phyloP scores from a whole-genome alignment of 345 rosid species.

The Brassica juncea region DNA sequence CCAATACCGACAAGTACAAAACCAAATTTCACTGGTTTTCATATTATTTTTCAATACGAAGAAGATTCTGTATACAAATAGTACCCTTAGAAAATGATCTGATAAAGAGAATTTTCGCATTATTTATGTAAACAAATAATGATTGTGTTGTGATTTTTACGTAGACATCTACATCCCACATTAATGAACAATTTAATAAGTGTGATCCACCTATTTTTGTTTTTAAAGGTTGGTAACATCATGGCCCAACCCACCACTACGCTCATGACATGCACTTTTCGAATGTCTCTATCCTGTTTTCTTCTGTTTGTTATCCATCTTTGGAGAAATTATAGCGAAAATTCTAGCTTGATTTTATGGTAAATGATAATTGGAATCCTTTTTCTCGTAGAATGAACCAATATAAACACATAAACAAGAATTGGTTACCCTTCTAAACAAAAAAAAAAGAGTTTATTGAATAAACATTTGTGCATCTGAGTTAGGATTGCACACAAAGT shows the following conservation, averaged over 20 bases:
- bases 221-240: conserved; percentile 16
- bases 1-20: conserved; percentile 26
- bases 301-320: neutral
- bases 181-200: conserved; percentile 20
- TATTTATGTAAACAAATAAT: neutral
- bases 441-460: neutral
- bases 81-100: neutral
- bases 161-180: conserved; percentile 22
- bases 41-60: neutral
- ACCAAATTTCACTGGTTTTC: neutral
- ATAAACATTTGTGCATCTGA: neutral
- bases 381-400: neutral
- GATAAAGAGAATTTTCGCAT: neutral
- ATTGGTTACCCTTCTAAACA: neutral
- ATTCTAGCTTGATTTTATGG: neutral
- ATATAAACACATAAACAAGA: neutral
- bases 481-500: neutral
- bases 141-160: conserved; percentile 1
- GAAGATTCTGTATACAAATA: neutral
- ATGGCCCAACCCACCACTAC: conserved; percentile 19
- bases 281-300: neutral
- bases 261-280: conserved; percentile 14
- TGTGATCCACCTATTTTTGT: conserved; percentile 32
- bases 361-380: neutral
- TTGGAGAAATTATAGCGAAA: neutral